Percentiles rank a stretch among this genome's conserved stretches.
These are phyloP conservation scores for Cutaneotrichosporon dermatis DNA, from an alignment of 1,284 basidiomycete species.

Conservation along the genomic window DNA sequence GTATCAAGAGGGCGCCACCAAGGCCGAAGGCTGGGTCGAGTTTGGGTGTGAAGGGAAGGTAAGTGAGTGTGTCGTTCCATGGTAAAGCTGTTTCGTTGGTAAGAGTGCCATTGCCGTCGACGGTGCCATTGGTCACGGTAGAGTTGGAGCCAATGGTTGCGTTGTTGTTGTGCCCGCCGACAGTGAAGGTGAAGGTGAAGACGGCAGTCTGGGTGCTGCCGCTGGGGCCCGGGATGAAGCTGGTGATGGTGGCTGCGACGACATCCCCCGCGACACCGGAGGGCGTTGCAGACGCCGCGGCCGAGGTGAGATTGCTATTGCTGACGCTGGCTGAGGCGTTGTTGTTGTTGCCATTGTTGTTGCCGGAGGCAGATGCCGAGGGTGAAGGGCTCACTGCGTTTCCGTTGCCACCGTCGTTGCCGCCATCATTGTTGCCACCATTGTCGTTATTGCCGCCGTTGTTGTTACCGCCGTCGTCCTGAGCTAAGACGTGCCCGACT, in stretches of 20 bases:
- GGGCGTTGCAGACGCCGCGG: slow-evolving; percentile 2
- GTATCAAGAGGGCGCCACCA: slow-evolving; percentile 78
- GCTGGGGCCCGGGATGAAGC: slow-evolving; percentile 25
- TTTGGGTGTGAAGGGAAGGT: slow-evolving; percentile 57
- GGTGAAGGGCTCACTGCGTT: neutral
- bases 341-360: slow-evolving; percentile 1
- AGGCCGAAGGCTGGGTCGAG: slow-evolving; percentile 86
- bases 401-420: neutral
- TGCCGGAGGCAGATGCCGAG: neutral
- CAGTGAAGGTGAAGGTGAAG: slow-evolving; percentile 38
- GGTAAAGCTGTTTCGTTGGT: slow-evolving; percentile 19
- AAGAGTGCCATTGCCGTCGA: slow-evolving; percentile 19
- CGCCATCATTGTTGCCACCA: neutral
- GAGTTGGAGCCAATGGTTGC: neutral
- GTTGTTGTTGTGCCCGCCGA: neutral
- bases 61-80: slow-evolving; percentile 42
- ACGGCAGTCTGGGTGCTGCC: slow-evolving; percentile 23
- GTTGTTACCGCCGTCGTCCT: slow-evolving; percentile 7
- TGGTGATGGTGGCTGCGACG: slow-evolving; percentile 33
- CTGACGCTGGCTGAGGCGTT: neutral
- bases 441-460: neutral
- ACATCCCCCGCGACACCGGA: slow-evolving; percentile 2
- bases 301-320: slow-evolving; percentile 1
- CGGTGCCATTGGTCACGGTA: slow-evolving; percentile 11
- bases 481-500: slow-evolving; percentile 5